Conservation (phyloP, 139 green algal species). For the Desmodesmus armatus region DNA sequence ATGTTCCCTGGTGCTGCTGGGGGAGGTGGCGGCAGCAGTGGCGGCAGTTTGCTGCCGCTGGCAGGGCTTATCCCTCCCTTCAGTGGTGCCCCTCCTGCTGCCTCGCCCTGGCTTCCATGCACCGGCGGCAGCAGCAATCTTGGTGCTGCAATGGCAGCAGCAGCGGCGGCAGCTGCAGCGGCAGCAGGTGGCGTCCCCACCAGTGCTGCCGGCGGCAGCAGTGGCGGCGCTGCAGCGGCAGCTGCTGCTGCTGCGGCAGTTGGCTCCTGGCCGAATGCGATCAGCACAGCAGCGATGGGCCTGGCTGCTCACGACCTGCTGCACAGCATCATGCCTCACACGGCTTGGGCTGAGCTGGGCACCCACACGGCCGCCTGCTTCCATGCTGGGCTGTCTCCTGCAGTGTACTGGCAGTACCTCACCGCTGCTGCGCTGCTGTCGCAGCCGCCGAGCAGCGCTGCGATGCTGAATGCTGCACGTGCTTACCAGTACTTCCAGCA, state of each 20-base stretch:
- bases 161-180: constrained; percentile 2
- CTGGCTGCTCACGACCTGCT: constrained; percentile 22
- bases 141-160: background rate
- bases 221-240: constrained; percentile 1
- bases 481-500: constrained; percentile 47
- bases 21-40: too few species aligned
- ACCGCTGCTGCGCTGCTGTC: constrained; percentile 32
- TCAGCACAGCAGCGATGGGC: constrained; percentile 14
- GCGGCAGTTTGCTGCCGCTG: too few species aligned
- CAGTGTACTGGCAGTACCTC: constrained; percentile 42
- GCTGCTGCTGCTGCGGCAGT: background rate
- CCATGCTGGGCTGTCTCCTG: constrained; percentile 24
- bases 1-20: too few species aligned
- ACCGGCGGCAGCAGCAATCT: background rate
- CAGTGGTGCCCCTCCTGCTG: too few species aligned
- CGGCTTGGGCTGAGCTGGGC: constrained; percentile 28
- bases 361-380: constrained; percentile 31
- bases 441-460: constrained; percentile 32
- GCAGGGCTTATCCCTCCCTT: too few species aligned
- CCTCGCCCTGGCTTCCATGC: background rate
- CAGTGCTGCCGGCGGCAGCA: background rate
- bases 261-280: background rate
- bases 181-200: background rate
- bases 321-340: constrained; percentile 28
- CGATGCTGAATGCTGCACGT: constrained; percentile 22